Conservation (phyloP, 2,329 filamentous ascomycete species). For the Cercospora brassicicola region DNA sequence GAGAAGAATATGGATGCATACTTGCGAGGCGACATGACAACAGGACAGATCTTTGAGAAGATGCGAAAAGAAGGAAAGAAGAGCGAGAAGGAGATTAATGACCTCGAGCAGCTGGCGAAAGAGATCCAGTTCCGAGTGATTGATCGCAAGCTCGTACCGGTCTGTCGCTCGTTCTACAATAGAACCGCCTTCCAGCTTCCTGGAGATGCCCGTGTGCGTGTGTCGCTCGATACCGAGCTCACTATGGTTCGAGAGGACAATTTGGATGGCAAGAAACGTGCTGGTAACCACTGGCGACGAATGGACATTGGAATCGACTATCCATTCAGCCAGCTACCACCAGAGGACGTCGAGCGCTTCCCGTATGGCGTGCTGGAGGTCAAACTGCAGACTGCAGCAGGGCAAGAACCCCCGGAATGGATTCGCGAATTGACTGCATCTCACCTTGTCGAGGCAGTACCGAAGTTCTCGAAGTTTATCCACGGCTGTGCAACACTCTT, state of each 20-base stretch:
- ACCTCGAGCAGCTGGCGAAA: slow-evolving; percentile 82
- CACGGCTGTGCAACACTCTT: slow-evolving; percentile 89
- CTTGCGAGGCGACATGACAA: slow-evolving; percentile 78
- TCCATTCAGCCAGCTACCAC: slow-evolving; percentile 84
- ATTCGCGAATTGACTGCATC: slow-evolving; percentile 89
- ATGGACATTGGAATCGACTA: slow-evolving; percentile 98
- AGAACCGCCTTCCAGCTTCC: slow-evolving; percentile 96
- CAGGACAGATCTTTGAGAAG: slow-evolving; percentile 91
- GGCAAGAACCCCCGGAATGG: slow-evolving; percentile 94
- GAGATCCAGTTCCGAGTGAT: slow-evolving; percentile 94
- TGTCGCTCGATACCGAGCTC: slow-evolving; percentile 93
- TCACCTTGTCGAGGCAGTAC: slow-evolving; percentile 96
- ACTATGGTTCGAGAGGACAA: slow-evolving; percentile 96
- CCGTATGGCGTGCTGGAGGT: slow-evolving; percentile 96
- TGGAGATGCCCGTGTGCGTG: slow-evolving; percentile 91
- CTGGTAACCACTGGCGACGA: slow-evolving; percentile 89
- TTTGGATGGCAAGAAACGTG: slow-evolving; percentile 71
- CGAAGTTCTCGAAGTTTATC: slow-evolving; percentile 99
- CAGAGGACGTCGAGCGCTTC: slow-evolving; percentile 84
- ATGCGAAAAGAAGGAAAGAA: slow-evolving; percentile 94
- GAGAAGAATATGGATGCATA: slow-evolving; percentile 97
- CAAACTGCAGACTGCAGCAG: slow-evolving; percentile 93
- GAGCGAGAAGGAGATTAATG: slow-evolving; percentile 82
- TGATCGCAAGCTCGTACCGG: slow-evolving; percentile 80
- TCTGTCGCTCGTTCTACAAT: slow-evolving; percentile 96